Evolutionary conservation across 306 rosid genomes (phyloP).

Genomic region (Cicer chorassanicum): DNA sequence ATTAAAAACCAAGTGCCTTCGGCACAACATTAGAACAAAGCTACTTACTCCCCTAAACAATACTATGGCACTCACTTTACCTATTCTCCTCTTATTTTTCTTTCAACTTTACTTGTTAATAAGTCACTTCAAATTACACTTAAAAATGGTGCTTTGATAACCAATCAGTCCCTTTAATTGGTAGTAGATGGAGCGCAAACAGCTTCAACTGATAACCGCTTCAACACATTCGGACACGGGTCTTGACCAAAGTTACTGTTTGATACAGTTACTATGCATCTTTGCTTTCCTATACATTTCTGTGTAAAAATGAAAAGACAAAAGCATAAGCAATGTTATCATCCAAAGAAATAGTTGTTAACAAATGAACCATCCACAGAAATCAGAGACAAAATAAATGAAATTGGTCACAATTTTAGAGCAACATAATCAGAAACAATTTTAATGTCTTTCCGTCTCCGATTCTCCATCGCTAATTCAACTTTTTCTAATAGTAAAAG

Average conservation of each 20-base stretch:
- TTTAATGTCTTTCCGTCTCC: too few species aligned
- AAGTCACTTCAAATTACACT: constrained; percentile 48
- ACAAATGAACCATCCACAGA: background rate
- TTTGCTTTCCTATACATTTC: constrained; percentile 83
- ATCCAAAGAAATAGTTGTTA: background rate
- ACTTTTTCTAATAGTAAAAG: background rate
- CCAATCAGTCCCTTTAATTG: constrained; percentile 56
- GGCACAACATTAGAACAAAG: constrained; percentile 54
- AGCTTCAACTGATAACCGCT: constrained; percentile 92
- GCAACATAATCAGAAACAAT: background rate
- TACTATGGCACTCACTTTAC: constrained; percentile 46
- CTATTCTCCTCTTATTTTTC: constrained; percentile 51
- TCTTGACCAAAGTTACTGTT: constrained; percentile 85
- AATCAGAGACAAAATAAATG: background rate
- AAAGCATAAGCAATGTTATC: constrained; percentile 30
- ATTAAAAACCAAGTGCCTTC: constrained; percentile 59
- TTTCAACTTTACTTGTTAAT: constrained; percentile 51
- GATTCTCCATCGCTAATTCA: background rate
- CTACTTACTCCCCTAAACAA: constrained; percentile 48
- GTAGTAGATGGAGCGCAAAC: constrained; percentile 68
- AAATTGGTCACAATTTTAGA: background rate
- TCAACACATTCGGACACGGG: constrained; percentile 95
- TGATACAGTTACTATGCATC: constrained; percentile 85
- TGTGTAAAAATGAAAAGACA: constrained; percentile 48
- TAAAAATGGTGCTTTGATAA: constrained; percentile 38